Evolutionary conservation across 306 rosid genomes (phyloP), one percentile per base, ranked within the genome.

Genomic region (Gastrolobium villosum): DNA sequence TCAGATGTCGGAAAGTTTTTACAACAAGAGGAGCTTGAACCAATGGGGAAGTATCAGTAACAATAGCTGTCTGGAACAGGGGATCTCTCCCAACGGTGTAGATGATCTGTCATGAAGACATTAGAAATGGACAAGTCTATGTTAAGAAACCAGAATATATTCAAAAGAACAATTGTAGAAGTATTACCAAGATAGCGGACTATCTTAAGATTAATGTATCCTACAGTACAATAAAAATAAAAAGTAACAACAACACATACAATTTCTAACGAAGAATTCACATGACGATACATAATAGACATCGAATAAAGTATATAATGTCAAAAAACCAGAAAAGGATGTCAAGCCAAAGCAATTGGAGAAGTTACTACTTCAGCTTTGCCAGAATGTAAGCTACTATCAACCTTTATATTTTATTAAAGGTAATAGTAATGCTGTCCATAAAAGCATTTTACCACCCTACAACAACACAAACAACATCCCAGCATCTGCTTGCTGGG

Each of bases 31-130:
- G 99, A 84, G 93, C 90, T 72, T 79, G 87, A 45, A 90, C 81
- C 84, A 95, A 76, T 7, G 99, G 98, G 36, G 83, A 81, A 68
- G 88, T 60, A 79, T 95, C 91, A 2, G 98, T 82, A 70, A 92
- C 89, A 78, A 88, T 48, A 66, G 80, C 90, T 61, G 87, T 82
- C 83, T 91, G 98, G 85, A 89, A 81, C 86, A 86, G 96, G 1
- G 91, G 84, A 70, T 92, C 98, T 85, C 94, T 95, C 82, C 98
- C 99, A 75, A 73, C 98, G 6, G 99, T 95, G 84, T 92, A 91
- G 84, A 89, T 95, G 81, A 95, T 96, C 99, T 95, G 89, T 37
- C 78, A 76, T 35, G 79, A 81, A 72, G 39, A 76, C 77, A 80
- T 75, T 45, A 81, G 63, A 77, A 65, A 65, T 70, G 74, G 65